phyloP scores from a whole-genome alignment of 305 asterid species.

The Fraxinus albicans region DNA sequence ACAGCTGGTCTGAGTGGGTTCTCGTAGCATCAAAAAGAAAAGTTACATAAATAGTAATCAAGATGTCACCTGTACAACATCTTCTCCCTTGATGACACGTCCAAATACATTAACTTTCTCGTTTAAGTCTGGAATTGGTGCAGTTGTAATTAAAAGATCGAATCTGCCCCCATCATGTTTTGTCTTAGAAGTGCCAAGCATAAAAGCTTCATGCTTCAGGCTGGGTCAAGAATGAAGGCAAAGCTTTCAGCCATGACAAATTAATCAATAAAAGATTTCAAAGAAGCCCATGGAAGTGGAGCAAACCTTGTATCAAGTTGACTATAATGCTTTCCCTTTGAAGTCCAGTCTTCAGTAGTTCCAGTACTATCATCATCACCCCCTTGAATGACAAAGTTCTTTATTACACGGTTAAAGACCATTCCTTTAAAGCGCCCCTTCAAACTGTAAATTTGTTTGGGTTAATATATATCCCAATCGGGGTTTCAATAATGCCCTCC shows the following conservation, averaged over 20 bases:
- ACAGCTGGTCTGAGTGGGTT: neutral
- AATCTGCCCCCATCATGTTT: conserved; percentile 46
- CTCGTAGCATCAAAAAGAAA: neutral
- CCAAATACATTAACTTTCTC: conserved; percentile 66
- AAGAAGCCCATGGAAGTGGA: conserved; percentile 13
- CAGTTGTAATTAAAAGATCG: conserved; percentile 62
- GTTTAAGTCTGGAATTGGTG: conserved; percentile 67
- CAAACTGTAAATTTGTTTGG: conserved; percentile 51
- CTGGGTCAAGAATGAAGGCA: neutral
- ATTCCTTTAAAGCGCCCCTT: conserved; percentile 75
- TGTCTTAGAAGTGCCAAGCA: conserved; percentile 67
- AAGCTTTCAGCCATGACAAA: neutral
- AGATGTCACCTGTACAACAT: conserved; percentile 57
- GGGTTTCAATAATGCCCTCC: neutral
- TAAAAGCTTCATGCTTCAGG: conserved; percentile 58
- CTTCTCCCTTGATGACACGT: conserved; percentile 67
- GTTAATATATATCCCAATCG: conserved; percentile 4
- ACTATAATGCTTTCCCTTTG: conserved; percentile 78
- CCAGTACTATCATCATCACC: conserved; percentile 65
- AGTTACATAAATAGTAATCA: neutral
- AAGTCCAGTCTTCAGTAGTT: conserved; percentile 84
- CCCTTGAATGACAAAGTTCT: conserved; percentile 88
- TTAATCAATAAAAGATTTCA: neutral
- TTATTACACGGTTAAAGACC: conserved; percentile 80
- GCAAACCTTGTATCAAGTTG: conserved; percentile 84